Base-by-base conservation (phyloP, 2,329 filamentous ascomycete genomes). In the Coniochaeta sp. region DNA sequence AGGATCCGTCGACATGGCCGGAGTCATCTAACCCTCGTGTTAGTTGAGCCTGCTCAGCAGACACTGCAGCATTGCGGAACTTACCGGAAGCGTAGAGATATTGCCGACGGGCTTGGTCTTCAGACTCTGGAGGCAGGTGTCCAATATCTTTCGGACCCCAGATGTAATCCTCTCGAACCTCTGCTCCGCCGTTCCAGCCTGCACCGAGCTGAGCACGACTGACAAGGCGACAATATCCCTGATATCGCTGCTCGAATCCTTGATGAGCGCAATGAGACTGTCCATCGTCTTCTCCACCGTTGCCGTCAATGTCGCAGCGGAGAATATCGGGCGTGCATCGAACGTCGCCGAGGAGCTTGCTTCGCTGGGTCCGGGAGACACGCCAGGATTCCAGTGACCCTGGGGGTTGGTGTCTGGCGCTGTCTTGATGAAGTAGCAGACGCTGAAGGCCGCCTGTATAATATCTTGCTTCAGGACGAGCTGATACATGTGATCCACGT, bases 391-490 rank as follows among this genome's bases (percentile, higher is more conserved):
- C 45, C 45, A 31, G 24, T 28, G 26, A 3, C 45, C 45, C 14
- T 18, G 26, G 30, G 27, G 50, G 47, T 13, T 40, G 45, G 49
- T 48, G 35, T 59, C 53, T 46, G 56, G 48, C 38, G 64, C 61
- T 26, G 65, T 65, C 51, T 67, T 69, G 60, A 81, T 77, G 52
- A 77, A 81, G 56, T 75, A 79, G 58, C 78, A 81, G 12, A 81
- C 66, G 52, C 77, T 78, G 42, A 81, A 70, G 3, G 76, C 75
- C 0, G 78, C 76, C 60, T 81, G 77, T 18, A 79, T 66, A 22
- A 81, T 75, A 55, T 81, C 78, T 53, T 73, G 71, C 57, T 76
- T 78, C 31, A 81, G 61, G 10, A 79, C 67, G 48, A 78, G 69
- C 53, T 78, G 70, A 51, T 79, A 77, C 69, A 80, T 76, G 52